These are phyloP conservation scores for Diaporthe citrichinensis DNA, from an alignment of 2,329 filamentous ascomycete genomes.

Conservation along the genomic window DNA sequence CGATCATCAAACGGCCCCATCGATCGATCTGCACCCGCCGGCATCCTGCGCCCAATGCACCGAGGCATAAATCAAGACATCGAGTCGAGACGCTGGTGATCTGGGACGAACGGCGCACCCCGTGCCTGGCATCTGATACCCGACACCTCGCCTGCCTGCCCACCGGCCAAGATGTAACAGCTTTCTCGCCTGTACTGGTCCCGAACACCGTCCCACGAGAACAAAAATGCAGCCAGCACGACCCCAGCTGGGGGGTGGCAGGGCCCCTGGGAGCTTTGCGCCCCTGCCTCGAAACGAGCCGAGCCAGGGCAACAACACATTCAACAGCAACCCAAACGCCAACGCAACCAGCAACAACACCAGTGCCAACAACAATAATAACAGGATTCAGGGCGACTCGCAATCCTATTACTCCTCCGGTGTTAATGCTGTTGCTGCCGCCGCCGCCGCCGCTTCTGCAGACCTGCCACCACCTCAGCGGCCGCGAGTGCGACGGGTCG, in stretches of 20 bases:
- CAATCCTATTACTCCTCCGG: slow-evolving; percentile 45
- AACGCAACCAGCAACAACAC: neutral
- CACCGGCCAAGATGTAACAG: slow-evolving; percentile 60
- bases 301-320: slow-evolving; percentile 11
- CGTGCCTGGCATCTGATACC: slow-evolving; percentile 28
- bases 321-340: neutral
- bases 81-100: slow-evolving; percentile 25
- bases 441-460: slow-evolving; percentile 50
- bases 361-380: slow-evolving; percentile 25
- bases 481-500: slow-evolving; percentile 59
- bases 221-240: slow-evolving; percentile 63
- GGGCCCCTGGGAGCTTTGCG: slow-evolving; percentile 70
- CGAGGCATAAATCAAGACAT: slow-evolving; percentile 19
- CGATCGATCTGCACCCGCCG: neutral
- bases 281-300: slow-evolving; percentile 58
- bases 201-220: slow-evolving; percentile 45
- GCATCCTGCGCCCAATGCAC: slow-evolving; percentile 11
- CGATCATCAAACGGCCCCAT: slow-evolving; percentile 3
- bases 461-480: slow-evolving; percentile 46
- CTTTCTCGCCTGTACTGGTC: slow-evolving; percentile 42
- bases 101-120: slow-evolving; percentile 18
- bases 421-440: slow-evolving; percentile 46
- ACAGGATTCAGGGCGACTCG: slow-evolving; percentile 19
- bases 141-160: slow-evolving; percentile 24
- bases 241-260: slow-evolving; percentile 54